Base-by-base conservation (phyloP, 1,139 yeast genomes). In the Suhomyces taliae region DNA sequence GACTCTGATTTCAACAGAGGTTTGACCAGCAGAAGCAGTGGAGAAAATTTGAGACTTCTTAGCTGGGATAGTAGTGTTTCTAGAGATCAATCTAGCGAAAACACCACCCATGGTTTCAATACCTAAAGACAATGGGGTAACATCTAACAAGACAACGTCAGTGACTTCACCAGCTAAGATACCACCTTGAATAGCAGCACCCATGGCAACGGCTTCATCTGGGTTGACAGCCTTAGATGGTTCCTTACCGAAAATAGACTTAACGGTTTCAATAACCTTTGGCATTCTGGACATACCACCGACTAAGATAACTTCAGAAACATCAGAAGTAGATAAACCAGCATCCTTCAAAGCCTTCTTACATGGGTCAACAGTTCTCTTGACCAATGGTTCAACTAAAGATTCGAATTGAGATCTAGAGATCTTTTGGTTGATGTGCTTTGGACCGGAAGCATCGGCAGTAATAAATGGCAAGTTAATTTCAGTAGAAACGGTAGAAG, bases 241-340 rank as follows among this genome's bases (percentile, higher is more conserved):
- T 67, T 93, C 97, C 74, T 83, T 89, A 70, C 95, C 95, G 74
- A 93, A 93, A 63, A 93, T 79, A 56, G 81, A 72, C 79, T 90
- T 91, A 70, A 93, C 99, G 63, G 98, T 91, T 70, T 90, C 97
- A 56, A 90, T 80, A 68, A 93, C 98, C 86, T 93, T 95, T 76
- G 99, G 99, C 99, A 93, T 93, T 82, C 99, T 90, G 55, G 98
- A 87, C 99, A 91, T 93, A 85, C 99, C 99, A 83, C 99, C 99
- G 61, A 93, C 99, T 59, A 93, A 82, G 67, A 93, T 87, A 61
- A 93, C 98, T 76, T 93, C 99, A 61, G 95, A 85, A 64, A 93
- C 79, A 63, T 88, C 95, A 53, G 95, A 86, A 49, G 96, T 82
- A 56, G 85, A 62, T 69, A 93, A 78, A 60, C 84, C 85, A 60